Percentiles rank a stretch among this genome's conserved stretches.
Conservation (phyloP, 805 yeast genomes). For the Millerozyma acaciae region DNA sequence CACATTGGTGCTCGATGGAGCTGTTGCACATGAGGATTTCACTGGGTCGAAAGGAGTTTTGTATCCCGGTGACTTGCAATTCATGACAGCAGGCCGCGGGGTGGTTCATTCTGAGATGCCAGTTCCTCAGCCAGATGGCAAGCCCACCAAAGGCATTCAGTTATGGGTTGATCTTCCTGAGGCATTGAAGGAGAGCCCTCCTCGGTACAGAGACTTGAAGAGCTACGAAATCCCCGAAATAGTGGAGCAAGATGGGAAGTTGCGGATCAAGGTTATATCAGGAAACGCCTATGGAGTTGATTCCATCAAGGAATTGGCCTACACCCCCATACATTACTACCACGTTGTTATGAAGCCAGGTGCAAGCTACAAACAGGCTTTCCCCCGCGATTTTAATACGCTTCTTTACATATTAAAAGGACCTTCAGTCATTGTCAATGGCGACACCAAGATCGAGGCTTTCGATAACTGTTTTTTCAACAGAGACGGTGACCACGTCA, state of each 20-base stretch:
- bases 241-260: conserved; percentile 57
- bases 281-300: conserved; percentile 77
- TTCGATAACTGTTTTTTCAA: conserved; percentile 61
- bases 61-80: conserved; percentile 80
- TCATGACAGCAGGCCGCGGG: conserved; percentile 92
- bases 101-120: conserved; percentile 88
- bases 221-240: conserved; percentile 68
- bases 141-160: conserved; percentile 63
- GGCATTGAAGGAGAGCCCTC: conserved; percentile 56
- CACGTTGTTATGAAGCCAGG: conserved; percentile 64
- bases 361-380: conserved; percentile 55
- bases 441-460: conserved; percentile 37
- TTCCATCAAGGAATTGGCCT: conserved; percentile 70
- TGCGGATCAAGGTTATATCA: conserved; percentile 66
- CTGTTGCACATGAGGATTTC: conserved; percentile 56
- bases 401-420: conserved; percentile 71
- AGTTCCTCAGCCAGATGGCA: conserved; percentile 48
- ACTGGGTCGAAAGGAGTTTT: conserved; percentile 79
- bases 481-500: conserved; percentile 60
- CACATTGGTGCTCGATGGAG: conserved; percentile 30
- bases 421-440: conserved; percentile 43
- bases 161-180: conserved; percentile 84
- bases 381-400: conserved; percentile 60
- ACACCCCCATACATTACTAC: conserved; percentile 75
- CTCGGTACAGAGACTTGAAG: conserved; percentile 75